Evolutionary conservation across 2,329 filamentous ascomycete genomes (phyloP).

Genomic region (Reticulascus tulasneorum): DNA sequence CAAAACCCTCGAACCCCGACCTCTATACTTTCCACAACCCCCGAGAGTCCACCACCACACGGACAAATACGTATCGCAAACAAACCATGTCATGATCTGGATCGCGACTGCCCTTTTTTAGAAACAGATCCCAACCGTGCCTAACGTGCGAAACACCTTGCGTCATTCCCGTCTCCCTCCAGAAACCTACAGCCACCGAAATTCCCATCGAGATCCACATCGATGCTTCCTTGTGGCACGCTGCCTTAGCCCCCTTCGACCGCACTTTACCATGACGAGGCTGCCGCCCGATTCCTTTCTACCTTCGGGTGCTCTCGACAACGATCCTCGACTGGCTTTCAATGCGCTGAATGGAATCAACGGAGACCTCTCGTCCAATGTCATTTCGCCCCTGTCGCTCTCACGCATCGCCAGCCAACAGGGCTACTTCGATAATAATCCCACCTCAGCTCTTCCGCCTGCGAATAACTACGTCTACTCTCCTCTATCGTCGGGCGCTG

Average conservation of each 20-base stretch:
- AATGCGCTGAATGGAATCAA: slow-evolving; percentile 19
- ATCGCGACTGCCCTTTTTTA: slow-evolving; percentile 2
- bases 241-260: slow-evolving; percentile 10
- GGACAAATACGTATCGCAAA: slow-evolving; percentile 5
- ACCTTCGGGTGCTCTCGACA: slow-evolving; percentile 33
- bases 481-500: slow-evolving; percentile 17
- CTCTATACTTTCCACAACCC: background rate
- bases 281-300: slow-evolving; percentile 38
- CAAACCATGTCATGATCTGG: slow-evolving; percentile 9
- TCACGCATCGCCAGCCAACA: slow-evolving; percentile 23
- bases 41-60: background rate
- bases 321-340: slow-evolving; percentile 22
- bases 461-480: slow-evolving; percentile 17
- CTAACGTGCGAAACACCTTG: background rate
- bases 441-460: slow-evolving; percentile 15
- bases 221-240: background rate
- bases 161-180: background rate
- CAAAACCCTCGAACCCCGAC: slow-evolving; percentile 1
- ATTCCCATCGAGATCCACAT: slow-evolving; percentile 2
- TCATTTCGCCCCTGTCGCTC: slow-evolving; percentile 35
- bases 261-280: slow-evolving; percentile 30
- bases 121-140: background rate
- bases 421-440: slow-evolving; percentile 32
- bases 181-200: background rate
- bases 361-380: slow-evolving; percentile 26